These are phyloP conservation scores for Pythium periplocum DNA, from an alignment of 352 stramenopile species.

Conservation along the genomic window DNA sequence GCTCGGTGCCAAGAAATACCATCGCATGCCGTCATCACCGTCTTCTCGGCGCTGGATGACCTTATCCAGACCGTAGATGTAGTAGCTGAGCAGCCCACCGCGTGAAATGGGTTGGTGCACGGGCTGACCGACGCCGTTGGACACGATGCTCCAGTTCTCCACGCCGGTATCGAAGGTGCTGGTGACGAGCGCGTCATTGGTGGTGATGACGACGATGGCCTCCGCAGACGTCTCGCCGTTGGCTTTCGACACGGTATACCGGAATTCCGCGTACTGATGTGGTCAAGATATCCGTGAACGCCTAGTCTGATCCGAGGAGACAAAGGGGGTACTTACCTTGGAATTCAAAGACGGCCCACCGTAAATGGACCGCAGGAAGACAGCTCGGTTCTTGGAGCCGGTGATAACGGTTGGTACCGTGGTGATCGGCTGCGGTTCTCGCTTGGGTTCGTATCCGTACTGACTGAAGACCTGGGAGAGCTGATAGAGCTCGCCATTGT, in stretches of 20 bases:
- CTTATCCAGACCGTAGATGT: conserved; percentile 80
- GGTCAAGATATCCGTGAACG: no score
- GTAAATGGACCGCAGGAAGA: conserved; percentile 75
- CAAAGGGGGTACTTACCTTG: conserved; percentile 32
- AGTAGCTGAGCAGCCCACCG: conserved; percentile 79
- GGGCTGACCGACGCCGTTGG: conserved; percentile 43
- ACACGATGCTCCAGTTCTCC: conserved; percentile 77
- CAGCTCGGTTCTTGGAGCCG: conserved; percentile 79
- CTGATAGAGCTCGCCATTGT: conserved; percentile 83
- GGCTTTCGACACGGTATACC: conserved; percentile 80
- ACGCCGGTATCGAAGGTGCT: conserved; percentile 76
- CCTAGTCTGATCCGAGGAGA: neutral
- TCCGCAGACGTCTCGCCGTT: conserved; percentile 44
- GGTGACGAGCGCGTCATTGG: conserved; percentile 58
- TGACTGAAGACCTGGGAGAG: conserved; percentile 85
- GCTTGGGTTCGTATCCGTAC: conserved; percentile 89
- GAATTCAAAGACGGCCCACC: conserved; percentile 44
- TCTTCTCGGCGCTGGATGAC: conserved; percentile 63
- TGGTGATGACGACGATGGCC: conserved; percentile 77
- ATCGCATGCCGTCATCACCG: conserved; percentile 71
- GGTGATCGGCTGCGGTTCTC: conserved; percentile 44
- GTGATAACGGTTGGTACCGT: conserved; percentile 55
- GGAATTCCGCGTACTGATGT: conserved; percentile 78
- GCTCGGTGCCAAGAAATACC: conserved; percentile 80
- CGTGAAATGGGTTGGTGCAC: conserved; percentile 60